Percentiles rank a stretch among this genome's conserved stretches.
Evolutionary conservation across 306 rosid species (phyloP).

Genomic region (Casuarina equisetifolia): DNA sequence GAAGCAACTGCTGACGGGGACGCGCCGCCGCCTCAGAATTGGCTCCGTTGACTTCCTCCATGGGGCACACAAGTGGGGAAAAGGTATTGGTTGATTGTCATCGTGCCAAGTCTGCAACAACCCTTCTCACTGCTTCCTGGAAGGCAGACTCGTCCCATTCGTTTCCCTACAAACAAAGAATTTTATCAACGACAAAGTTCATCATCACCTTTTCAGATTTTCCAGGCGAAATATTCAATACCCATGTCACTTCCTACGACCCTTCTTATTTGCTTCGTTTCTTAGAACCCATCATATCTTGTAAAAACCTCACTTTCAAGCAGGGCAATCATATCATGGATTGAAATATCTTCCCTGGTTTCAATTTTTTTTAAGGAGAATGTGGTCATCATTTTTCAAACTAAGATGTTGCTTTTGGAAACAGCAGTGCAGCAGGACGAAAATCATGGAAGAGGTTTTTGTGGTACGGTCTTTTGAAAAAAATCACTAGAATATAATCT

Average conservation of each 20-base stretch:
- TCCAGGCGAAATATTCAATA: too few species aligned
- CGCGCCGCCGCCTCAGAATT: constrained; percentile 7
- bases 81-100: constrained; percentile 4
- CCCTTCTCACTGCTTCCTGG: constrained; percentile 85
- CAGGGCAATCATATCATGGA: too few species aligned
- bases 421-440: too few species aligned
- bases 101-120: constrained; percentile 54
- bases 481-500: too few species aligned
- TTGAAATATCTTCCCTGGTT: too few species aligned
- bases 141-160: constrained; percentile 88
- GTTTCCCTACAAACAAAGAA: constrained; percentile 40
- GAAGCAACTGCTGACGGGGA: constrained; percentile 5
- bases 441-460: too few species aligned
- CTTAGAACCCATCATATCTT: too few species aligned
- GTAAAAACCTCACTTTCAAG: not conserved
- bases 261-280: constrained; percentile 4
- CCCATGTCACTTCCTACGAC: not conserved
- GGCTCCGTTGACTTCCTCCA: constrained; percentile 7
- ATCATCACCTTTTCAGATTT: too few species aligned
- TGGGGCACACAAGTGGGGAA: not conserved
- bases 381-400: too few species aligned
- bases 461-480: too few species aligned
- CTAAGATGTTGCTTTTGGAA: too few species aligned
- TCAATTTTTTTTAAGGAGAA: too few species aligned
- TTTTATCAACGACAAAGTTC: not conserved